Evolutionary conservation across 1,139 yeast species (phyloP).

Genomic region (Hyphopichia khmerensis): DNA sequence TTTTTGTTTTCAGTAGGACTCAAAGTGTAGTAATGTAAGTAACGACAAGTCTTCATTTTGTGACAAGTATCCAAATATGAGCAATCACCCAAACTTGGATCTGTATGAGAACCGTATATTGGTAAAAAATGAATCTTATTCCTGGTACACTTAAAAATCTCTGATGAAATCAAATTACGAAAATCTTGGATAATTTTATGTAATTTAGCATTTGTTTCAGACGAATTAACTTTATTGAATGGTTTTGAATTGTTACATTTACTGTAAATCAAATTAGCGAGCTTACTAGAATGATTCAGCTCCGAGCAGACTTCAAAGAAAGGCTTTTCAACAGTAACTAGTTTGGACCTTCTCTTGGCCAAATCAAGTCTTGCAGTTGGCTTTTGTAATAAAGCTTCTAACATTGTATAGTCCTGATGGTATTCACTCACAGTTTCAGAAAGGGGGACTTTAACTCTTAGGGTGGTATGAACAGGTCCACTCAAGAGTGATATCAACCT

Average conservation of each 20-base stretch:
- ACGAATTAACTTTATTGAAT: slow-evolving; percentile 16
- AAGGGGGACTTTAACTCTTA: background rate
- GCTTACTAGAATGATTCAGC: slow-evolving; percentile 38
- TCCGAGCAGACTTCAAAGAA: slow-evolving; percentile 57
- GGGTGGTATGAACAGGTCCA: background rate
- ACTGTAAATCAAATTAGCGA: slow-evolving; percentile 20
- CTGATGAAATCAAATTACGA: slow-evolving; percentile 22
- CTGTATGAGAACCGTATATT: slow-evolving; percentile 55
- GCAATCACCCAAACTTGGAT: slow-evolving; percentile 78
- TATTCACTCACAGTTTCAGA: background rate
- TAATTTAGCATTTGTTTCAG: slow-evolving; percentile 13
- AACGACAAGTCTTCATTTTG: slow-evolving; percentile 76
- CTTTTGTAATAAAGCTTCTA: slow-evolving; percentile 16
- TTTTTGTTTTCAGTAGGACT: slow-evolving; percentile 33
- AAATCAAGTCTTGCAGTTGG: slow-evolving; percentile 34
- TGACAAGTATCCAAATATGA: slow-evolving; percentile 93
- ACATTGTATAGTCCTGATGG: slow-evolving; percentile 6
- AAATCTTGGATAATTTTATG: slow-evolving; percentile 10
- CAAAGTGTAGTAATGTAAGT: slow-evolving; percentile 73
- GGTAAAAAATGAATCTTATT: slow-evolving; percentile 63
- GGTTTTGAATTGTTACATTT: slow-evolving; percentile 6
- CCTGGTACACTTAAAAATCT: slow-evolving; percentile 41
- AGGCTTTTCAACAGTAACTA: slow-evolving; percentile 36
- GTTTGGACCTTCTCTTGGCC: slow-evolving; percentile 39
- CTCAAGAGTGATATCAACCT: background rate